Evolutionary conservation across 768 basidiomycete genomes (phyloP).

Genomic region (Mycena alexandri): DNA sequence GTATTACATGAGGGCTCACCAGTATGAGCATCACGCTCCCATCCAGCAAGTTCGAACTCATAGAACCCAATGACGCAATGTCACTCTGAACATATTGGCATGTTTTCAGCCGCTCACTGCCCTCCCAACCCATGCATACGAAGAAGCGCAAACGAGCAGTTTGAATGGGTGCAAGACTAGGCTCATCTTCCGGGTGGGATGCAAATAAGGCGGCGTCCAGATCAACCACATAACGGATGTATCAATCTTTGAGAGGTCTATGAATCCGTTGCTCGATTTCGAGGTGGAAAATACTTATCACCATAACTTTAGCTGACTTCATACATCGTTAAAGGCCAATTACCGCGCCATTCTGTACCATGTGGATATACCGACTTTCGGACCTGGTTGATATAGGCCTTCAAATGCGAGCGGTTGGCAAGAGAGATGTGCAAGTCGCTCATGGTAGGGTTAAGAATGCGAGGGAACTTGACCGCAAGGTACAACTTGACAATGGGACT

Average conservation of each 20-base stretch:
- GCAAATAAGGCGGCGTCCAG: neutral
- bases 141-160: slow-evolving; percentile 36
- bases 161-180: too few species aligned
- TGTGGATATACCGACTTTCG: slow-evolving; percentile 12
- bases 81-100: slow-evolving; percentile 45
- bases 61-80: slow-evolving; percentile 44
- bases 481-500: slow-evolving; percentile 2
- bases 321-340: neutral
- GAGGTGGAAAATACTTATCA: neutral
- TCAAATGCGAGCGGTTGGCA: slow-evolving; percentile 29
- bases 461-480: slow-evolving; percentile 4
- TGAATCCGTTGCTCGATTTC: slow-evolving; percentile 6
- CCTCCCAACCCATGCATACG: slow-evolving; percentile 43
- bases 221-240: slow-evolving; percentile 9
- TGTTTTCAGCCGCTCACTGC: slow-evolving; percentile 34
- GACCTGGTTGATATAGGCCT: slow-evolving; percentile 17
- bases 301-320: neutral
- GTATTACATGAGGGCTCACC: slow-evolving; percentile 8
- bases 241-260: slow-evolving; percentile 5
- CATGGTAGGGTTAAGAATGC: slow-evolving; percentile 10
- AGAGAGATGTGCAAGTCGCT: slow-evolving; percentile 27
- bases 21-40: slow-evolving; percentile 7
- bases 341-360: slow-evolving; percentile 30
- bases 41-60: slow-evolving; percentile 41
- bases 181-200: neutral